These are phyloP conservation scores for Balansia obtecta DNA, from an alignment of 2,329 filamentous ascomycete genomes.

Conservation along the genomic window DNA sequence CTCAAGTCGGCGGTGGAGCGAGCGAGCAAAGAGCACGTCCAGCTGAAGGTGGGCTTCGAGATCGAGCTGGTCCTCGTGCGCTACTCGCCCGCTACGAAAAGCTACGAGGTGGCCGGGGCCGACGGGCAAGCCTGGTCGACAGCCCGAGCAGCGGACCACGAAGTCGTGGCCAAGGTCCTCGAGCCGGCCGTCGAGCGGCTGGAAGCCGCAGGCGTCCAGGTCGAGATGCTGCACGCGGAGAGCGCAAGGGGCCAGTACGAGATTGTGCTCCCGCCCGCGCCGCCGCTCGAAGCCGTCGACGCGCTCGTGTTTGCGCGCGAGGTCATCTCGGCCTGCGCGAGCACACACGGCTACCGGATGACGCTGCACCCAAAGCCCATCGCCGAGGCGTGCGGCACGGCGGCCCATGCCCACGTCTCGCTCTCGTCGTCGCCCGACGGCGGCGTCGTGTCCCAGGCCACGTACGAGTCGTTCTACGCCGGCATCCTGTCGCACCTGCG, in stretches of 20 bases:
- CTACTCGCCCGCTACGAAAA: constrained; percentile 19
- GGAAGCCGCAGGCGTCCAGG: constrained; percentile 45
- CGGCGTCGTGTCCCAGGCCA: constrained; percentile 16
- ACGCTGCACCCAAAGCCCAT: constrained; percentile 67
- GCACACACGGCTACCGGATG: constrained; percentile 48
- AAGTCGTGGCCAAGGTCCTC: constrained; percentile 42
- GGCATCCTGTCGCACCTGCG: constrained; percentile 55
- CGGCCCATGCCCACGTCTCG: constrained; percentile 58
- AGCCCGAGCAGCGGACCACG: constrained; percentile 48
- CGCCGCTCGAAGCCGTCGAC: constrained; percentile 58
- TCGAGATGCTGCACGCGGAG: constrained; percentile 67
- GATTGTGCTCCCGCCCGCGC: constrained; percentile 52
- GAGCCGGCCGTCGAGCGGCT: constrained; percentile 53
- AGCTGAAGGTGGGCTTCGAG: constrained; percentile 65
- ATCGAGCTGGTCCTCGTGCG: constrained; percentile 66
- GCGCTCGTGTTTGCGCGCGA: constrained; percentile 58
- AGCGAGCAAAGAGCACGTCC: constrained; percentile 38
- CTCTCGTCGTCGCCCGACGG: constrained; percentile 32
- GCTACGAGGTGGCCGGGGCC: constrained; percentile 35
- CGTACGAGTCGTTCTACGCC: constrained; percentile 57
- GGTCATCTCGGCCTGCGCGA: constrained; percentile 52
- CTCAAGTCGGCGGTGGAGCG: constrained; percentile 41
- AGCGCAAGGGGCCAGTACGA: constrained; percentile 66
- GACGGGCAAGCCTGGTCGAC: constrained; percentile 61
- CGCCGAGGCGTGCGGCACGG: constrained; percentile 44